A percentile compares a stretch with the other conserved stretches of the same genome.
Conservation (phyloP, 2,329 filamentous ascomycete species). For the Coniochaeta prunicola region DNA sequence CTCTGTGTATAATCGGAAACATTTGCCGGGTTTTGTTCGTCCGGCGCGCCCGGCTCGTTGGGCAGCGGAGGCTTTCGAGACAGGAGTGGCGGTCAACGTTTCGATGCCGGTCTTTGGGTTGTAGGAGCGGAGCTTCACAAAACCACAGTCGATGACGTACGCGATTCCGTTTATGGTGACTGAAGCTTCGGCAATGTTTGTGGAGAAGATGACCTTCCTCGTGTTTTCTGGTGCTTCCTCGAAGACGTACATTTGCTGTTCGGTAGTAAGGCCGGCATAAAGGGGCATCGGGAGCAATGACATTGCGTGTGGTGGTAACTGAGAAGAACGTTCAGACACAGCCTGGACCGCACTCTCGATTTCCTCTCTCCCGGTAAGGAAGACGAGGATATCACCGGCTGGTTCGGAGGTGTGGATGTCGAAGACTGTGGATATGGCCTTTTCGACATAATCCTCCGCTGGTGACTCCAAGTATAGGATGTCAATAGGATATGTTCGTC, state of each 20-base stretch:
- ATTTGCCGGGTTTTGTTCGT: slow-evolving; percentile 84
- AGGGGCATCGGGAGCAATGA: slow-evolving; percentile 67
- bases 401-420: slow-evolving; percentile 78
- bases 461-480: slow-evolving; percentile 72
- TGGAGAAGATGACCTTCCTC: slow-evolving; percentile 86
- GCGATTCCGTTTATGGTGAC: slow-evolving; percentile 90
- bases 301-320: slow-evolving; percentile 51
- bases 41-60: slow-evolving; percentile 88
- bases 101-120: slow-evolving; percentile 83
- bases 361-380: slow-evolving; percentile 87
- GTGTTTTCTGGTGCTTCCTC: slow-evolving; percentile 74
- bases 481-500: slow-evolving; percentile 83
- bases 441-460: slow-evolving; percentile 79
- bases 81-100: slow-evolving; percentile 69
- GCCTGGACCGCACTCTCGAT: slow-evolving; percentile 78
- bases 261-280: slow-evolving; percentile 81
- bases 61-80: slow-evolving; percentile 88
- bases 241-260: slow-evolving; percentile 94
- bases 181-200: slow-evolving; percentile 94
- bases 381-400: slow-evolving; percentile 82
- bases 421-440: slow-evolving; percentile 73
- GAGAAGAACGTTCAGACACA: slow-evolving; percentile 63
- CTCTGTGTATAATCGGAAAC: slow-evolving; percentile 87
- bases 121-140: slow-evolving; percentile 83
- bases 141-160: slow-evolving; percentile 85